These are phyloP conservation scores for Borovskyia barvae DNA, from an alignment of 208 protist genomes.

Conservation along the genomic window DNA sequence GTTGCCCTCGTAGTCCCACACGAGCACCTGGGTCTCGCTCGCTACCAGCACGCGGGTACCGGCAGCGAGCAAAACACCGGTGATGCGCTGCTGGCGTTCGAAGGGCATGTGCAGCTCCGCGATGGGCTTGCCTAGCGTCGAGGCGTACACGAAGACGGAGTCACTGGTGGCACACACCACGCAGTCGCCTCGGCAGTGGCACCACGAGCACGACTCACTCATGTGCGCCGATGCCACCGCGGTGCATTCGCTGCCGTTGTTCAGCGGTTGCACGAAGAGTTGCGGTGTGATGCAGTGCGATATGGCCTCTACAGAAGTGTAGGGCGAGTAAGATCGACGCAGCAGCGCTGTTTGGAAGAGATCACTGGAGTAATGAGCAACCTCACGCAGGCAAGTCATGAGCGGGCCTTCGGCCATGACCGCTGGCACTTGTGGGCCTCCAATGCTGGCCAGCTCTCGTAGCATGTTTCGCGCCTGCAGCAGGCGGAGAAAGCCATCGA, in stretches of 20 bases:
- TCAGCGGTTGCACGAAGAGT: slow-evolving; percentile 57
- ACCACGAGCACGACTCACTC: slow-evolving; percentile 19
- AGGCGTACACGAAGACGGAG: slow-evolving; percentile 55
- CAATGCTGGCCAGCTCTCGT: slow-evolving; percentile 37
- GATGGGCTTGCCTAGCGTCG: slow-evolving; percentile 33
- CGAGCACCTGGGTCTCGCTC: slow-evolving; percentile 39
- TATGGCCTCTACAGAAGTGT: slow-evolving; percentile 26
- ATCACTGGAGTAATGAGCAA: slow-evolving; percentile 46
- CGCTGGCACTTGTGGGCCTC: slow-evolving; percentile 23
- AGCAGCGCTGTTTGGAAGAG: slow-evolving; percentile 73
- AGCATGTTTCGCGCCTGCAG: slow-evolving; percentile 54
- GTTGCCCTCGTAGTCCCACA: slow-evolving; percentile 77
- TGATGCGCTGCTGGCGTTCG: slow-evolving; percentile 48
- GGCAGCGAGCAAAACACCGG: slow-evolving; percentile 55
- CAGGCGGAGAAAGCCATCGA: slow-evolving; percentile 74
- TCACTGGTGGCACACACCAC: slow-evolving; percentile 51
- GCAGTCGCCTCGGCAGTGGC: slow-evolving; percentile 52
- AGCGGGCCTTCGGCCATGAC: slow-evolving; percentile 39
- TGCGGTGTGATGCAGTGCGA: slow-evolving; percentile 36
- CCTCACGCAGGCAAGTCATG: slow-evolving; percentile 34
- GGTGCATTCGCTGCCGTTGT: slow-evolving; percentile 54
- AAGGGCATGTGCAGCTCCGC: slow-evolving; percentile 59
- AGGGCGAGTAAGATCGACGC: slow-evolving; percentile 41
- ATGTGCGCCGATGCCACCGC: slow-evolving; percentile 27
- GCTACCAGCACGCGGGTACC: slow-evolving; percentile 72